These are phyloP conservation scores for Byssoonygena ceratinophila DNA, from an alignment of 2,329 filamentous ascomycete species.

Conservation along the genomic window DNA sequence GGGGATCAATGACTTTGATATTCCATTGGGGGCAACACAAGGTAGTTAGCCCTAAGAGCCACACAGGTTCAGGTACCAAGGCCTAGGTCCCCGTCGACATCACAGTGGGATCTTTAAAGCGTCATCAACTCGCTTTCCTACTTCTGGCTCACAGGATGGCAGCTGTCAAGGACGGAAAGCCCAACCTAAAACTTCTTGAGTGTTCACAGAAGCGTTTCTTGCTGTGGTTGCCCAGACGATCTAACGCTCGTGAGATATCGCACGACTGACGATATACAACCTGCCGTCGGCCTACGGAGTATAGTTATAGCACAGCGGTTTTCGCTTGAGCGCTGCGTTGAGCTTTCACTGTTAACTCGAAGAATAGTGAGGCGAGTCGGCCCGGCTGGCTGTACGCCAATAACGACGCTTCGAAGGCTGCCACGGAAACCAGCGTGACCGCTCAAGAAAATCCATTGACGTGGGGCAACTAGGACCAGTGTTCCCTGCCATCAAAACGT, in stretches of 20 bases:
- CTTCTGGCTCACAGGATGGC: no score
- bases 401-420: neutral
- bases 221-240: neutral
- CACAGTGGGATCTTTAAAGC: neutral
- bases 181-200: neutral
- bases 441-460: neutral
- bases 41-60: neutral
- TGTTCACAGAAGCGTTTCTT: neutral
- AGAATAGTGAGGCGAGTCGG: slow-evolving; percentile 8
- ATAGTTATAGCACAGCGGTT: no score
- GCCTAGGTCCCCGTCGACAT: neutral
- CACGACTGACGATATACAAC: neutral
- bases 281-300: neutral
- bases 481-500: no score
- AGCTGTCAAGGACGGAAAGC: no score
- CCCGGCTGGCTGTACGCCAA: neutral
- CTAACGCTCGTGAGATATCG: slow-evolving; percentile 4
- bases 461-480: slow-evolving; percentile 5
- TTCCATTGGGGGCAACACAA: no score
- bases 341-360: neutral
- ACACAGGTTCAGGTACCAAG: neutral
- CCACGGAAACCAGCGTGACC: slow-evolving; percentile 7
- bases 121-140: neutral
- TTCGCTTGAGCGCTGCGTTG: no score
- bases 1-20: neutral